Conservation (phyloP, 257 asterid species). For the Galeopsis tetrahit region DNA sequence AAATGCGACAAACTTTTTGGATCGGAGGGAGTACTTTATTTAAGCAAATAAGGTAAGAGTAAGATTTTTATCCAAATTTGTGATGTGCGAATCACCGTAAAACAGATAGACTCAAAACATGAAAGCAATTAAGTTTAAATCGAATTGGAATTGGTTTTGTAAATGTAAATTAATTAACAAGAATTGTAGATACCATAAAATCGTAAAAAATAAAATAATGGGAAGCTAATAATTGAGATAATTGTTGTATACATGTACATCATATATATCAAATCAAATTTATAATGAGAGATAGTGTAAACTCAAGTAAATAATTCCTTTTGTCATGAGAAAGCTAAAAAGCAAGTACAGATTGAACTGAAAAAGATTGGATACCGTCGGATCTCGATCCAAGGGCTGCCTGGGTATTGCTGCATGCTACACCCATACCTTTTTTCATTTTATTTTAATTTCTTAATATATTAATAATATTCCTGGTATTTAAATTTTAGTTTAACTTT, state of each 20-base stretch:
- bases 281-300: constrained; percentile 21
- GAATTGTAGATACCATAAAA: too few species aligned
- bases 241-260: neutral
- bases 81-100: too few species aligned
- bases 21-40: too few species aligned
- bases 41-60: too few species aligned
- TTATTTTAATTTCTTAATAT: neutral
- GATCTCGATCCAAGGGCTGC: constrained; percentile 44
- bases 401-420: constrained; percentile 25
- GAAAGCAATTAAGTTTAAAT: too few species aligned
- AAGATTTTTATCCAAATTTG: too few species aligned
- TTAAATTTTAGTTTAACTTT: neutral
- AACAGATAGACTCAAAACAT: too few species aligned
- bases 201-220: too few species aligned
- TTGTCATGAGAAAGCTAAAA: constrained; percentile 38
- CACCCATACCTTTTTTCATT: neutral
- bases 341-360: constrained; percentile 35
- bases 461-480: neutral
- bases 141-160: too few species aligned
- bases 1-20: too few species aligned
- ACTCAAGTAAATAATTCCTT: constrained; percentile 37
- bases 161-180: too few species aligned
- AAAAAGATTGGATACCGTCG: constrained; percentile 33
- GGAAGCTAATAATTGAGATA: neutral
- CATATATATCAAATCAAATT: neutral